These are phyloP conservation scores for Hanseniaspora lachancei DNA, from an alignment of 805 yeast genomes.

Conservation along the genomic window DNA sequence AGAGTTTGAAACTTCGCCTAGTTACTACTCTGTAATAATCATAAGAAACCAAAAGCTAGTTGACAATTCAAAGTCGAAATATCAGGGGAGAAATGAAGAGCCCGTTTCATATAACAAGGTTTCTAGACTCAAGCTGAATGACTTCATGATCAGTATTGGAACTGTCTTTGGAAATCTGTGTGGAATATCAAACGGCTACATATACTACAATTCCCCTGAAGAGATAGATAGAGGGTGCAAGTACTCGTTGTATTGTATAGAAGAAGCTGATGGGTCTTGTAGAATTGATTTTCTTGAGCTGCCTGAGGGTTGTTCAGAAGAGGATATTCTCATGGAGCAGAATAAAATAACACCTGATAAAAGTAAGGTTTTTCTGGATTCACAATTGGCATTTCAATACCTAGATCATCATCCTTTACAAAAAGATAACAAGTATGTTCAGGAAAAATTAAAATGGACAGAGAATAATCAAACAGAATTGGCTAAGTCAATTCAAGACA, in stretches of 20 bases:
- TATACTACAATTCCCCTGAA: slow-evolving; percentile 11
- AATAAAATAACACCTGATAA: not conserved
- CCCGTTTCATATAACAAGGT: not conserved
- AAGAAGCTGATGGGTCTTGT: slow-evolving; percentile 10
- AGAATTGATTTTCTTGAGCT: slow-evolving; percentile 14
- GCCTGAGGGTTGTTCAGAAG: not conserved
- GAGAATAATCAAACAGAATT: not conserved
- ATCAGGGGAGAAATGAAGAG: not conserved
- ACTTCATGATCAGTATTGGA: slow-evolving; percentile 13
- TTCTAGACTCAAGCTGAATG: not conserved
- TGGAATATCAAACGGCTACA: slow-evolving; percentile 11
- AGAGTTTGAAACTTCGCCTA: slow-evolving; percentile 8
- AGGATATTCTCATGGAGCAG: not conserved
- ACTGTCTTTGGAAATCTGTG: slow-evolving; percentile 11
- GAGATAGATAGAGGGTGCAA: slow-evolving; percentile 2
- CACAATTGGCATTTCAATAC: not conserved
- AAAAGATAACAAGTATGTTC: not conserved
- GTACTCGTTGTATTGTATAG: slow-evolving; percentile 13
- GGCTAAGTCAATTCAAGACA: not conserved
- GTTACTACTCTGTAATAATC: not conserved
- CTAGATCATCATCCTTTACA: not conserved
- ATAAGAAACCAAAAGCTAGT: not conserved
- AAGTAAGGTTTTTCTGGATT: not conserved
- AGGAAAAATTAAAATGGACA: not conserved
- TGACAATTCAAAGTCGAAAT: not conserved